These are phyloP conservation scores for Angophora floribunda DNA, from an alignment of 345 rosid species.

Conservation along the genomic window DNA sequence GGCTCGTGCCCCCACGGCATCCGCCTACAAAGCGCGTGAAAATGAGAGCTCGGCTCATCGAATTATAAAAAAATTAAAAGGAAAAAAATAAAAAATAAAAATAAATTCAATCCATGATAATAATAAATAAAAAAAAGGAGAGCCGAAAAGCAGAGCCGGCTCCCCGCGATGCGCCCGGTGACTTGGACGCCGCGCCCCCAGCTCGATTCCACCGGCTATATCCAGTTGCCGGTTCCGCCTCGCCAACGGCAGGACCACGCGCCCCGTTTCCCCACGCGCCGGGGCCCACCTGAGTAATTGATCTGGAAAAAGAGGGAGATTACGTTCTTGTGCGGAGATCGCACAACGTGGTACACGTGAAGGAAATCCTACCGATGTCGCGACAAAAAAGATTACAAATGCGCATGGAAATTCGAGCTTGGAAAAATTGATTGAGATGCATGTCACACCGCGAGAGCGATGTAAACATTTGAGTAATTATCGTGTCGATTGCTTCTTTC, in stretches of 20 bases:
- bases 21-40: neutral
- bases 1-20: neutral
- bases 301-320: neutral
- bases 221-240: neutral
- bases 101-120: neutral
- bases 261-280: neutral
- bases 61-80: neutral
- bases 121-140: too few relatives aligned
- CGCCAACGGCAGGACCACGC: neutral
- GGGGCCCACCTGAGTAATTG: neutral
- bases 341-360: neutral
- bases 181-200: neutral
- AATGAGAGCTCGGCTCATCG: neutral
- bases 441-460: neutral
- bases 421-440: neutral
- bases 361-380: neutral
- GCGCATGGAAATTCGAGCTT: accelerated
- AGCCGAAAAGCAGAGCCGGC: neutral
- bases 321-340: neutral
- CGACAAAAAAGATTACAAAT: too few relatives aligned
- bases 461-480: accelerated
- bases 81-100: too few relatives aligned
- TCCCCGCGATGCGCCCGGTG: neutral
- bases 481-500: neutral
- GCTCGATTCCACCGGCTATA: neutral